Conservation (phyloP, 257 asterid genomes). For the Handroanthus guayacan region DNA sequence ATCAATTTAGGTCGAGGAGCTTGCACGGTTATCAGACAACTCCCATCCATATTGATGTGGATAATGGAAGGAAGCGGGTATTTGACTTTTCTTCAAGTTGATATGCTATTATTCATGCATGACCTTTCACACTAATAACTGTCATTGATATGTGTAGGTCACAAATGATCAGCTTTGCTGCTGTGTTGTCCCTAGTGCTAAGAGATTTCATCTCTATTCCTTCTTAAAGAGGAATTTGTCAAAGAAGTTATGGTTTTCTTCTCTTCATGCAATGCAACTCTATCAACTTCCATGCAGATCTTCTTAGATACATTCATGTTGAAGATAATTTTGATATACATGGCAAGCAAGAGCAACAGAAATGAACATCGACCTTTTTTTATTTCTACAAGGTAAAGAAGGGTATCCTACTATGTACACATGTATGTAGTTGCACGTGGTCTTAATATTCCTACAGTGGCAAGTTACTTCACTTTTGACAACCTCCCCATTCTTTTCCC, state of each 20-base stretch:
- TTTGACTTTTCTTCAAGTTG: constrained; percentile 16
- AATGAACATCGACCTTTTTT: constrained; percentile 81
- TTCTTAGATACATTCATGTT: constrained; percentile 74
- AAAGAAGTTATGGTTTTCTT: constrained; percentile 99
- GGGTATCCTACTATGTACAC: constrained; percentile 84
- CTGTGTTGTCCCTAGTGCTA: constrained; percentile 80
- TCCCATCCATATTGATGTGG: constrained; percentile 85
- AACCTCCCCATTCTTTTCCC: not conserved
- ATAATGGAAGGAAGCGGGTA: constrained; percentile 89
- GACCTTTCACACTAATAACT: constrained; percentile 7
- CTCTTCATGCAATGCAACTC: constrained; percentile 91
- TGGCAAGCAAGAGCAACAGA: constrained; percentile 96
- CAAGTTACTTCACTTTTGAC: constrained; percentile 44
- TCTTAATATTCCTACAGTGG: constrained; percentile 97
- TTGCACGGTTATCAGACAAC: constrained; percentile 74
- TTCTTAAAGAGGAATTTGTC: constrained; percentile 83
- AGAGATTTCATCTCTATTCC: constrained; percentile 93
- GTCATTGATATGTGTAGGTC: constrained; percentile 53
- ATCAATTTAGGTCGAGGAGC: constrained; percentile 73
- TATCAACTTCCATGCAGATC: constrained; percentile 86
- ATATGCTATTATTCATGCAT: not conserved
- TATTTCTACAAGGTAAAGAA: constrained; percentile 84
- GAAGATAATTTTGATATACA: constrained; percentile 84
- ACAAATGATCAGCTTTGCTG: constrained; percentile 96
- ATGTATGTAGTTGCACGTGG: constrained; percentile 99